Percentiles rank a stretch among this genome's conserved stretches.
Conservation (phyloP, 1,284 basidiomycete species). For the Trichosporon ovoides region DNA sequence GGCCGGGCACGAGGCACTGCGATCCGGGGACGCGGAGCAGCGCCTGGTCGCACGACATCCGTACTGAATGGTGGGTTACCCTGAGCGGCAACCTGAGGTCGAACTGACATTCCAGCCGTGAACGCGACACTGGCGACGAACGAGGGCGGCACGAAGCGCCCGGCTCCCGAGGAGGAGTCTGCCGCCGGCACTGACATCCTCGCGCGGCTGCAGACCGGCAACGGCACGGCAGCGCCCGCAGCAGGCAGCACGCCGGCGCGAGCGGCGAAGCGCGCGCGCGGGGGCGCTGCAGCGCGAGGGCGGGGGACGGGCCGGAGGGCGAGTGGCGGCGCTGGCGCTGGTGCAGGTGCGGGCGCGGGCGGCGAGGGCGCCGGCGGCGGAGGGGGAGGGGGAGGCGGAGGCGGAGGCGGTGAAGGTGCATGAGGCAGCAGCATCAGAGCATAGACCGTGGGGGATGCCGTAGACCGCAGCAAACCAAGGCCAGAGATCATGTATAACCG, state of each 20-base stretch:
- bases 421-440: not conserved
- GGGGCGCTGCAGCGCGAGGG: slow-evolving; percentile 10
- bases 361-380: not conserved
- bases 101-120: slow-evolving; percentile 30
- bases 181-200: slow-evolving; percentile 14
- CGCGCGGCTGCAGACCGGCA: slow-evolving; percentile 8
- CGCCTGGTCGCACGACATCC: slow-evolving; percentile 8
- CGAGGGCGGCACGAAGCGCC: slow-evolving; percentile 13
- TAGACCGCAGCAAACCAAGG: not conserved
- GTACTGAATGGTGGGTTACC: slow-evolving; percentile 9
- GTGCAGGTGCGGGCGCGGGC: not conserved
- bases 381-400: not conserved
- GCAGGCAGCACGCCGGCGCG: slow-evolving; percentile 5
- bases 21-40: slow-evolving; percentile 11
- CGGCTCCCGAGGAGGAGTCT: slow-evolving; percentile 14
- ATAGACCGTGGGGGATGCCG: not conserved
- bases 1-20: slow-evolving; percentile 10
- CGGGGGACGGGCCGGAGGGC: slow-evolving; percentile 15
- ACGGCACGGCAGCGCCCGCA: not conserved
- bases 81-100: not conserved
- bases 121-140: slow-evolving; percentile 33
- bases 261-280: slow-evolving; percentile 17
- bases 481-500: slow-evolving; percentile 4
- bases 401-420: not conserved
- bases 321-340: slow-evolving; percentile 5